phyloP scores from a whole-genome alignment of 257 asterid species.

The Knoxia roxburghii region DNA sequence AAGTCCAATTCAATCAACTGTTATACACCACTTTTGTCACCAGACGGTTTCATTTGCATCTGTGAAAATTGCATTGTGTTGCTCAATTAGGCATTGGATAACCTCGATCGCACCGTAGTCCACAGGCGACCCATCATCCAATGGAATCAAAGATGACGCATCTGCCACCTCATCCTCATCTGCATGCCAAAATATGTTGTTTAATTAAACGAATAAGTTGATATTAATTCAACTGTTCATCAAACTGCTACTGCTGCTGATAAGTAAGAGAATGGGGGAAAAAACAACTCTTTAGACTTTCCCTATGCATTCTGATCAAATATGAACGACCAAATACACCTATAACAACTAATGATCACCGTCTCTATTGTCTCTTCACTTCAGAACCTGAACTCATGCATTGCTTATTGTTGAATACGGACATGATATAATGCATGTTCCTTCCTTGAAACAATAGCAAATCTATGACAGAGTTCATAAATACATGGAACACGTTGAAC shows the following conservation, averaged over 20 bases:
- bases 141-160: slow-evolving; percentile 72
- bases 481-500: not conserved
- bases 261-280: no score
- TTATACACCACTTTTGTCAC: slow-evolving; percentile 33
- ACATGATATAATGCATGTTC: not conserved
- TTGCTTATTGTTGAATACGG: no score
- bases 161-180: slow-evolving; percentile 54
- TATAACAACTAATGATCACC: not conserved
- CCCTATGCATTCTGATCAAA: not conserved
- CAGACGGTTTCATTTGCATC: slow-evolving; percentile 85
- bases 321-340: not conserved
- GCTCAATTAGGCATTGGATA: slow-evolving; percentile 77
- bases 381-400: no score
- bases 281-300: not conserved
- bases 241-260: no score
- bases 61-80: slow-evolving; percentile 72
- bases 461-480: not conserved
- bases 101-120: slow-evolving; percentile 83
- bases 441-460: no score
- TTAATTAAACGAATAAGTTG: not conserved
- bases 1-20: slow-evolving; percentile 25
- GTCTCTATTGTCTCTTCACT: not conserved
- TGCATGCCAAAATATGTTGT: slow-evolving; percentile 21
- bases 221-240: not conserved
- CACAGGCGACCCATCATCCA: slow-evolving; percentile 63